phyloP scores from a whole-genome alignment of 495 filamentous ascomycete genomes.

The Cetradonia linearis region DNA sequence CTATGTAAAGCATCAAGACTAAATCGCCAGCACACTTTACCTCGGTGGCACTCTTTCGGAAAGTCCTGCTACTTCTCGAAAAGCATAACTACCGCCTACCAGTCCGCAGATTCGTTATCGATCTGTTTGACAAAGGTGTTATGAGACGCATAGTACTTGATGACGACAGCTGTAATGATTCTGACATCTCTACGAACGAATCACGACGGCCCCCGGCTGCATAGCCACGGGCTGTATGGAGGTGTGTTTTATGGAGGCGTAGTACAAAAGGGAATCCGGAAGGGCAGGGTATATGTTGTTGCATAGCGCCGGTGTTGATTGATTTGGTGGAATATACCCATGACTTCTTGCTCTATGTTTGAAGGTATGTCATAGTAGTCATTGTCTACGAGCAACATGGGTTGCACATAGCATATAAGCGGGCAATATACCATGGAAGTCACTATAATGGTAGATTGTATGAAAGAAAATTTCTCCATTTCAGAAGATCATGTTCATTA shows the following conservation, averaged over 20 bases:
- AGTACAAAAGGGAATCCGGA: background rate
- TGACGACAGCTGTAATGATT: conserved; percentile 41
- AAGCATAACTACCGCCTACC: conserved; percentile 78
- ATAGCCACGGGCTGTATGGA: background rate
- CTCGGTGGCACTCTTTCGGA: conserved; percentile 65
- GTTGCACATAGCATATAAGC: conserved; percentile 5
- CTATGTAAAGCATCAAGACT: conserved; percentile 47
- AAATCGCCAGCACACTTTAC: conserved; percentile 61
- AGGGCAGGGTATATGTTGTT: background rate
- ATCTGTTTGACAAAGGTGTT: conserved; percentile 85
- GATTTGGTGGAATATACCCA: conserved; percentile 8
- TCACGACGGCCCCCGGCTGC: background rate
- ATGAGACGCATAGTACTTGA: conserved; percentile 67
- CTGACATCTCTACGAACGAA: conserved; percentile 1
- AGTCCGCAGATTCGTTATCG: conserved; percentile 77
- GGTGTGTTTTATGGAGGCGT: background rate
- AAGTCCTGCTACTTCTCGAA: conserved; percentile 77
- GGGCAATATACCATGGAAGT: background rate
- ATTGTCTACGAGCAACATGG: background rate
- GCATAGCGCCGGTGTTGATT: conserved; percentile 11
- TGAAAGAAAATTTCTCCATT: background rate
- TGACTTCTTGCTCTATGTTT: conserved; percentile 7
- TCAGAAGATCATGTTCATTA: background rate
- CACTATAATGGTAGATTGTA: background rate
- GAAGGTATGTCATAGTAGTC: background rate